These are phyloP conservation scores for Phytopythium cucurbitacearum DNA, from an alignment of 352 stramenopile genomes.

Conservation along the genomic window DNA sequence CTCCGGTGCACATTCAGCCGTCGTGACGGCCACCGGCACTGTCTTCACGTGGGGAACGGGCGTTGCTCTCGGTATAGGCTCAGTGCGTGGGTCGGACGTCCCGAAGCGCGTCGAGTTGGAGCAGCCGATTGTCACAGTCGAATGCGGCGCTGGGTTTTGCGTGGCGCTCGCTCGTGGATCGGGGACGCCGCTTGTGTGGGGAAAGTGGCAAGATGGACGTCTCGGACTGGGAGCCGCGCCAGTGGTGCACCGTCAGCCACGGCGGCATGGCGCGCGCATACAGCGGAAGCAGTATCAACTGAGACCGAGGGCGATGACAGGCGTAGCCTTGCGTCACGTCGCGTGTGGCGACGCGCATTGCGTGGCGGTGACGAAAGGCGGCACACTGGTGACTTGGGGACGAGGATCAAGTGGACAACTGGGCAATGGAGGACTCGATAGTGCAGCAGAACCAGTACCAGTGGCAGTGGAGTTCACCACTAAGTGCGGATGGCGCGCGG, in stretches of 20 bases:
- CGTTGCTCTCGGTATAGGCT: slow-evolving; percentile 39
- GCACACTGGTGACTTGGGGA: slow-evolving; percentile 75
- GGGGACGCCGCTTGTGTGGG: slow-evolving; percentile 76
- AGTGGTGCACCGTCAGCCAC: slow-evolving; percentile 33
- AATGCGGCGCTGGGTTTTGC: slow-evolving; percentile 78
- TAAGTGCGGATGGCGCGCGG: slow-evolving; percentile 26
- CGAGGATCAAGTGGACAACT: slow-evolving; percentile 75
- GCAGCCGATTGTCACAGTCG: slow-evolving; percentile 23
- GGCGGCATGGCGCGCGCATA: slow-evolving; percentile 27
- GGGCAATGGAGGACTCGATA: slow-evolving; percentile 45
- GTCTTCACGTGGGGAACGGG: slow-evolving; percentile 81
- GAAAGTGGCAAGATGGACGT: slow-evolving; percentile 66
- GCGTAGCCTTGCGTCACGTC: slow-evolving; percentile 29
- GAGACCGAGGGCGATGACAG: slow-evolving; percentile 16
- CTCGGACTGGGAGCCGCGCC: slow-evolving; percentile 67
- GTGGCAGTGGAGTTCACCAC: slow-evolving; percentile 3
- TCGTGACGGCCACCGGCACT: slow-evolving; percentile 40
- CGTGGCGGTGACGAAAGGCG: slow-evolving; percentile 44
- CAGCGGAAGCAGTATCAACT: slow-evolving; percentile 68
- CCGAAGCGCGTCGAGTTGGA: slow-evolving; percentile 28
- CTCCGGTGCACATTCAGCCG: slow-evolving; percentile 64
- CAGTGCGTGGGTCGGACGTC: slow-evolving; percentile 25
- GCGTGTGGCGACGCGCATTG: slow-evolving; percentile 79
- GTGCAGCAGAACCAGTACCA: slow-evolving; percentile 23
- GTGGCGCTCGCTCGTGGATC: slow-evolving; percentile 42